Conservation (phyloP, 169 alveolate genomes). For the Amoebophrya sp. region DNA sequence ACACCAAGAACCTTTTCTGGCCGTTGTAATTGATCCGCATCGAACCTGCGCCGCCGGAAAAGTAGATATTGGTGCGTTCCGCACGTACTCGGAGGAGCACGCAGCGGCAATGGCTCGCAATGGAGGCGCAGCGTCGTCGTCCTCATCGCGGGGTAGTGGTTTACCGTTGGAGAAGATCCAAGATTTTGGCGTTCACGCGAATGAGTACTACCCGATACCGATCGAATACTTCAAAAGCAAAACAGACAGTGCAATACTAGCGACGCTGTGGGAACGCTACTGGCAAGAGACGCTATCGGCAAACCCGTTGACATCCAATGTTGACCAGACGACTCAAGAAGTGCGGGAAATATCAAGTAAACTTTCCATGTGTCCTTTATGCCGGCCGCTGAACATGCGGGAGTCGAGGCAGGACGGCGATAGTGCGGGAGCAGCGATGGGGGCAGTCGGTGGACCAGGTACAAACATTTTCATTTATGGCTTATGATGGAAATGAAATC, state of each 20-base stretch:
- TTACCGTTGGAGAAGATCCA: conserved; percentile 67
- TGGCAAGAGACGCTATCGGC: neutral
- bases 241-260: neutral
- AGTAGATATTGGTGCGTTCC: conserved; percentile 71
- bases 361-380: neutral
- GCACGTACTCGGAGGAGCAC: conserved; percentile 70
- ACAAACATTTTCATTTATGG: no score
- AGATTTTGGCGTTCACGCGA: conserved; percentile 75
- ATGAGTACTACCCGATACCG: conserved; percentile 53
- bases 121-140: neutral
- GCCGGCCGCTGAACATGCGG: neutral
- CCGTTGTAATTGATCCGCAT: conserved; percentile 76
- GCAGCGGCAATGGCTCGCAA: conserved; percentile 31
- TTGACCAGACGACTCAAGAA: neutral
- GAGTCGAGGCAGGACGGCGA: neutral
- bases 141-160: conserved; percentile 28
- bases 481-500: no score
- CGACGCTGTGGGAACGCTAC: neutral
- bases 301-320: neutral
- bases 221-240: neutral
- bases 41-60: conserved; percentile 66
- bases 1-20: conserved; percentile 74
- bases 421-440: neutral
- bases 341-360: neutral
- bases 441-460: no score